These are phyloP conservation scores for Pugionium cornutum DNA, from an alignment of 345 rosid genomes.

Conservation along the genomic window DNA sequence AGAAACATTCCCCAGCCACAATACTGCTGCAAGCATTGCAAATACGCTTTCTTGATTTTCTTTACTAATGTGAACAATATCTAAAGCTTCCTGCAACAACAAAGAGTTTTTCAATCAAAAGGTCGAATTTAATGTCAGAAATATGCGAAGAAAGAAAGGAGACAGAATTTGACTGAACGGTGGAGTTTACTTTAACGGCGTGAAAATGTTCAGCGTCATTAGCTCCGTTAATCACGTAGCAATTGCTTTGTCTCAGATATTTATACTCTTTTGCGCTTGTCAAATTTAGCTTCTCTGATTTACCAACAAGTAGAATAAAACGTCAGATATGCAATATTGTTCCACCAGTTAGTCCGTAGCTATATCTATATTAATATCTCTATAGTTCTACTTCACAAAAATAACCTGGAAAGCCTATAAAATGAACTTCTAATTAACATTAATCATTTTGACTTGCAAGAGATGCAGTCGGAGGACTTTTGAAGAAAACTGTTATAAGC, in stretches of 20 bases:
- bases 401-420: slow-evolving; percentile 2
- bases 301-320: slow-evolving; percentile 20
- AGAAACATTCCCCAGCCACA: slow-evolving; percentile 90
- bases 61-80: slow-evolving; percentile 84
- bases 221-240: slow-evolving; percentile 70
- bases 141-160: background rate
- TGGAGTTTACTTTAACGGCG: slow-evolving; percentile 56
- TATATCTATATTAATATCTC: background rate
- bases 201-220: slow-evolving; percentile 76
- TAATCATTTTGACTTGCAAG: background rate
- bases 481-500: background rate
- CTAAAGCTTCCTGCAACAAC: slow-evolving; percentile 79
- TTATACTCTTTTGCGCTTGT: slow-evolving; percentile 70
- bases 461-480: background rate
- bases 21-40: slow-evolving; percentile 93
- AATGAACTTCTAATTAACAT: background rate
- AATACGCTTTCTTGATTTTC: slow-evolving; percentile 95
- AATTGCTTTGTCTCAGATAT: slow-evolving; percentile 84
- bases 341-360: slow-evolving; percentile 19
- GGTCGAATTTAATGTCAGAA: background rate
- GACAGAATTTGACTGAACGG: background rate
- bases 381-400: slow-evolving; percentile 13
- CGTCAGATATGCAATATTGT: slow-evolving; percentile 11
- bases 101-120: slow-evolving; percentile 21
- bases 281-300: slow-evolving; percentile 79